Conservation (phyloP, 306 rosid species). For the peach (Prunus persica) region DNA sequence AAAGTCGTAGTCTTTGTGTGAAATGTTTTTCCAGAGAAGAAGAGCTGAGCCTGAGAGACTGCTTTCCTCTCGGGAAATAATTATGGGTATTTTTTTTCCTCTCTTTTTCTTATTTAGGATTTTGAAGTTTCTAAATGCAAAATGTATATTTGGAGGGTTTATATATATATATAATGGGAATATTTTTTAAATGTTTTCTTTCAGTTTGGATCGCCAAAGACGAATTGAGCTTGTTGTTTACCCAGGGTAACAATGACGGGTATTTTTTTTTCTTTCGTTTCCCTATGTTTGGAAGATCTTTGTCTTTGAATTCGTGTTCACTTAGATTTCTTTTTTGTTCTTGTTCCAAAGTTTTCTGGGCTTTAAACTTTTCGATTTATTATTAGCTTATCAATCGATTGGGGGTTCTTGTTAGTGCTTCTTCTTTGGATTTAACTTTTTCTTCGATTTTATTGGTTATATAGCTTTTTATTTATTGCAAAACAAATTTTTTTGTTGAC, state of each 20-base stretch:
- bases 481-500: too few relatives aligned
- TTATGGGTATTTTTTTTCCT: not conserved
- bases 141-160: not conserved
- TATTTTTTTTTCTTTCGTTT: not conserved
- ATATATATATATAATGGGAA: not conserved
- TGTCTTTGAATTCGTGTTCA: not conserved
- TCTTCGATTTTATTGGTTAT: too few relatives aligned
- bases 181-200: not conserved
- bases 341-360: not conserved
- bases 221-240: not conserved
- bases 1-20: not conserved
- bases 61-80: not conserved
- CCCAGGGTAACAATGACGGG: not conserved
- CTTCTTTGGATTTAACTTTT: too few relatives aligned
- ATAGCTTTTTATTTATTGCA: too few relatives aligned
- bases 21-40: not conserved
- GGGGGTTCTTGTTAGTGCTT: too few relatives aligned
- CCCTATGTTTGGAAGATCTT: not conserved
- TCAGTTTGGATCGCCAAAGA: not conserved
- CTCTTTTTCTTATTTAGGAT: not conserved
- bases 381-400: not conserved
- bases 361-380: not conserved
- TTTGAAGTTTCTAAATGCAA: not conserved
- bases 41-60: not conserved
- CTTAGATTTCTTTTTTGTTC: not conserved